Conservation (phyloP, 371 early-diverging fungal species). For the Mucor piriformis region DNA sequence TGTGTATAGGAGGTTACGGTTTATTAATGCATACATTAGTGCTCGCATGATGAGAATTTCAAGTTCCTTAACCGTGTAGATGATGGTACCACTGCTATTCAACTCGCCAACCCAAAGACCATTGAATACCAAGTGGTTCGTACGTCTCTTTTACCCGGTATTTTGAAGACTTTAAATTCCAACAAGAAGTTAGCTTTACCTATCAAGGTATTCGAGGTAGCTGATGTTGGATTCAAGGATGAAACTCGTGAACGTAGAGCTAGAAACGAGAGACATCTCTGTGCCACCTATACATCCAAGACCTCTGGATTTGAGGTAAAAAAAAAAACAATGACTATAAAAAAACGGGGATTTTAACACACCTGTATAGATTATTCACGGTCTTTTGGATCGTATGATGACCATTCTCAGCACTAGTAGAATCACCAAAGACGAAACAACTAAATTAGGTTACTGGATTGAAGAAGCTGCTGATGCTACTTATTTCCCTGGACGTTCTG, state of each 20-base stretch:
- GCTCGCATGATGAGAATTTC: slow-evolving; percentile 97
- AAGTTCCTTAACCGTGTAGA: slow-evolving; percentile 81
- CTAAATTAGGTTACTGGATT: slow-evolving; percentile 78
- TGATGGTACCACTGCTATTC: slow-evolving; percentile 80
- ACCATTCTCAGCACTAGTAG: slow-evolving; percentile 69
- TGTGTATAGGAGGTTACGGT: too few species aligned
- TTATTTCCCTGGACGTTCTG: slow-evolving; percentile 93
- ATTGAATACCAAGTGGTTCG: slow-evolving; percentile 96
- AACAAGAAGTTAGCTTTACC: slow-evolving; percentile 96
- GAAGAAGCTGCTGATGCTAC: slow-evolving; percentile 80
- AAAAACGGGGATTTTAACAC: not conserved
- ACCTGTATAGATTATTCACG: slow-evolving; percentile 89
- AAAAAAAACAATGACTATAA: not conserved
- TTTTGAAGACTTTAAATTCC: slow-evolving; percentile 93
- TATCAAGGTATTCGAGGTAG: slow-evolving; percentile 96
- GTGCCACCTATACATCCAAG: slow-evolving; percentile 88
- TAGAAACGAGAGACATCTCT: slow-evolving; percentile 91
- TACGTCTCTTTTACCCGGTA: slow-evolving; percentile 92
- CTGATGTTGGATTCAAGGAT: slow-evolving; percentile 95
- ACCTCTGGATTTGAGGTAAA: slow-evolving; percentile 90
- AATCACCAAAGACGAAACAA: slow-evolving; percentile 44
- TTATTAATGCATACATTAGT: too few species aligned
- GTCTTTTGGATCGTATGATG: slow-evolving; percentile 91
- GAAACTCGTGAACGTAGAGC: slow-evolving; percentile 78
- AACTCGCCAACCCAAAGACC: slow-evolving; percentile 96